Base-by-base conservation (phyloP, 768 basidiomycete genomes). In the Xanthoconium purpureum region DNA sequence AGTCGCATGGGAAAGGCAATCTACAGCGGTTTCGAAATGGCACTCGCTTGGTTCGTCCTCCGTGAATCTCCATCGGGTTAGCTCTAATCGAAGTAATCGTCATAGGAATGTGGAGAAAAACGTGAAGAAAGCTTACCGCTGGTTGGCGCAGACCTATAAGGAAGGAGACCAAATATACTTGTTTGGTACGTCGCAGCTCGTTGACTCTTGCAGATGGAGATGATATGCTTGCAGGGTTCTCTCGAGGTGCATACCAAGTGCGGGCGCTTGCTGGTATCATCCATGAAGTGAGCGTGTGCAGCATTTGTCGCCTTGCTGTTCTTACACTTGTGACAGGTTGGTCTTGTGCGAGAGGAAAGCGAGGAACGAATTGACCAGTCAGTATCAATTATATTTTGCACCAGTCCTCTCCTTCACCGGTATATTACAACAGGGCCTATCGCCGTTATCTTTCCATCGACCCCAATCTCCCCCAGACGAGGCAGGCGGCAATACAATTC, bases 181-280 rank as follows among this genome's bases (percentile, higher is more conserved):
- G 8, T 76, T 78, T 54, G 76, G 75, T 75, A 32, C 2, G 66
- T 50, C 29, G 11, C 33, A 8, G 38, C 24, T 30, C 29, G 12
- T 11, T 7, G 17, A 12, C 17, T 0, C 7, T 12, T 30, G 8
- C 32, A 20, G 53, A 1, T 44, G 15, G 5, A 29, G 12, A 12
- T 24, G 32, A 32, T 17, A 18, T 38, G n/a, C 3, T 49, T 45
- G 2, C 36, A 77, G 76, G 76, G 1, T 78, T 54, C n/a, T n/a
- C n/a, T n/a, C n/a, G n/a, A n/a, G n/a, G n/a, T n/a, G n/a, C n/a
- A n/a, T n/a, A n/a, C n/a, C 75, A 76, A 68, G 74, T 67, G 1
- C 74, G 76, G 6, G 61, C 56, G 0, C 51, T 78, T 5, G 72
- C 75, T 3, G 69, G 61, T 7, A 74, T 77, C 73, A 75, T 77